Evolutionary conservation across 495 filamentous ascomycete genomes (phyloP).

Genomic region (Penicillium desertorum): DNA sequence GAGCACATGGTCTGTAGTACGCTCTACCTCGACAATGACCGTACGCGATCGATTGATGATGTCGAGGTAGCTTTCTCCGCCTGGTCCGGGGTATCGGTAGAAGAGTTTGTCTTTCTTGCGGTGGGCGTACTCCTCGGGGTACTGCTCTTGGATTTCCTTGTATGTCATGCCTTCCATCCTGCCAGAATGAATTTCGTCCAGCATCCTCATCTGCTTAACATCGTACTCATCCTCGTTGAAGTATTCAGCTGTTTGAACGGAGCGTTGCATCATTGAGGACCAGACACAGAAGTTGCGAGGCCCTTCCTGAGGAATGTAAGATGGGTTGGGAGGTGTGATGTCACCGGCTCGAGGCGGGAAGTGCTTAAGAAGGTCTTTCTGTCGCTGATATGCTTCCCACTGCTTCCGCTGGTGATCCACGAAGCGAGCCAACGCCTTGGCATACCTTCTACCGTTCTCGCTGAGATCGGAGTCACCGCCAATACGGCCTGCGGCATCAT

Average conservation of each 20-base stretch:
- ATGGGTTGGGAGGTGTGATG: constrained; percentile 90
- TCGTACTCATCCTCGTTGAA: constrained; percentile 98
- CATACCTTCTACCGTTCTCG: constrained; percentile 70
- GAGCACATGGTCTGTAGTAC: constrained; percentile 92
- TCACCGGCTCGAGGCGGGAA: constrained; percentile 87
- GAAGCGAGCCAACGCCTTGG: constrained; percentile 69
- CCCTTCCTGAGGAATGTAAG: constrained; percentile 56
- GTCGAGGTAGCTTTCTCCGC: constrained; percentile 94
- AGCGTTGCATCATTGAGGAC: constrained; percentile 93
- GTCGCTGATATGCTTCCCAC: constrained; percentile 75
- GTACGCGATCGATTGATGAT: constrained; percentile 94
- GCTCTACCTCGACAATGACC: constrained; percentile 94
- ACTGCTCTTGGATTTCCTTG: constrained; percentile 72
- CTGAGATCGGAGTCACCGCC: constrained; percentile 84
- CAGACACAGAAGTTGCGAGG: constrained; percentile 96
- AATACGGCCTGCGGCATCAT: constrained; percentile 77
- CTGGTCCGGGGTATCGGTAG: constrained; percentile 92
- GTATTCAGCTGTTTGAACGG: constrained; percentile 76
- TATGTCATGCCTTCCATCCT: constrained; percentile 94
- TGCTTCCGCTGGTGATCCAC: constrained; percentile 69
- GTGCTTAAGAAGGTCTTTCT: constrained; percentile 64
- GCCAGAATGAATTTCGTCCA: constrained; percentile 93
- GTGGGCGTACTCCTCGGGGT: constrained; percentile 72
- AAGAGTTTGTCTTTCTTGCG: constrained; percentile 80
- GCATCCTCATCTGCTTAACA: constrained; percentile 96